A percentile compares a stretch with the other conserved stretches of the same genome.
These are phyloP conservation scores for Arxiozyma telluris DNA, from an alignment of 1,139 yeast genomes.

Conservation along the genomic window DNA sequence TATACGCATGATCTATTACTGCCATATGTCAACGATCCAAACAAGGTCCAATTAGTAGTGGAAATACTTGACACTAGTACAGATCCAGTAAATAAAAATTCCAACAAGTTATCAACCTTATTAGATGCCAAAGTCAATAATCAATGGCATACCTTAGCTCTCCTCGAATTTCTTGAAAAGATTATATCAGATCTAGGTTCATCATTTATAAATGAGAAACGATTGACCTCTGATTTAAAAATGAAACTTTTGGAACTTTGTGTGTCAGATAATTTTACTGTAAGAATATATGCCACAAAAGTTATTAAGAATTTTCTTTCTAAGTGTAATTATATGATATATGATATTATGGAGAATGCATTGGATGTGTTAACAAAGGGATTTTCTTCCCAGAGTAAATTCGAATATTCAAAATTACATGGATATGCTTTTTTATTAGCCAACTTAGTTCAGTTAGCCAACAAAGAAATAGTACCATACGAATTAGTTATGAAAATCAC, in stretches of 20 bases:
- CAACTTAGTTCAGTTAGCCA: conserved; percentile 29
- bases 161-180: conserved; percentile 21
- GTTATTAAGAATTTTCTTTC: conserved; percentile 32
- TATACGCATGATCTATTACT: conserved; percentile 19
- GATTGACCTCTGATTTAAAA: conserved; percentile 23
- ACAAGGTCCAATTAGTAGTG: conserved; percentile 21
- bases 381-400: conserved; percentile 30
- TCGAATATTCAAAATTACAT: conserved; percentile 34
- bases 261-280: conserved; percentile 30
- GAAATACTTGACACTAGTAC: background rate
- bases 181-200: conserved; percentile 23
- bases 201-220: conserved; percentile 26
- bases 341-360: conserved; percentile 26
- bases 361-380: conserved; percentile 29
- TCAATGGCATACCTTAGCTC: conserved; percentile 19
- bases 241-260: conserved; percentile 29
- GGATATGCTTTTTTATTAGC: conserved; percentile 37
- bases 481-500: conserved; percentile 32
- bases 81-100: background rate
- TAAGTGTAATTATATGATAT: conserved; percentile 28
- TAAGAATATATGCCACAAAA: conserved; percentile 34
- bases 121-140: conserved; percentile 7
- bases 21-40: conserved; percentile 23
- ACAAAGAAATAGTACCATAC: conserved; percentile 33
- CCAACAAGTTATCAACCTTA: conserved; percentile 11